phyloP scores from a whole-genome alignment of 2,329 filamentous ascomycete species.

The Talaromyces sp. region DNA sequence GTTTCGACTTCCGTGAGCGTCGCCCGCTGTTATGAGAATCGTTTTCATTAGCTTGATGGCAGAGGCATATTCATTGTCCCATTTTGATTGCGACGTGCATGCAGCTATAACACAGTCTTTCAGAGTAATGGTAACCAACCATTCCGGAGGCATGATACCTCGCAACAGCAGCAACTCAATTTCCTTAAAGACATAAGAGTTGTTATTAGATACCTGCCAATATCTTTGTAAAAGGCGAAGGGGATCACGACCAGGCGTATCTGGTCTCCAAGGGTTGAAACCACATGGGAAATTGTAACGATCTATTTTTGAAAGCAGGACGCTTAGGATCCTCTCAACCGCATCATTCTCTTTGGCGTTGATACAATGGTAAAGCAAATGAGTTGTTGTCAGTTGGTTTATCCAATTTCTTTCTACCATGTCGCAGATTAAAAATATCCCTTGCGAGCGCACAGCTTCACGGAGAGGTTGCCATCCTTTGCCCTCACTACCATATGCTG shows the following conservation, averaged over 20 bases:
- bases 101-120: slow-evolving; percentile 36
- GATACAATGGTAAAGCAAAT: slow-evolving; percentile 34
- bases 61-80: slow-evolving; percentile 32
- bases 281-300: slow-evolving; percentile 29
- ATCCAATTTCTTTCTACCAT: slow-evolving; percentile 38
- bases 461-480: slow-evolving; percentile 41
- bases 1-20: slow-evolving; percentile 14
- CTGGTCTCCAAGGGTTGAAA: slow-evolving; percentile 24
- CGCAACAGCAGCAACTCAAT: slow-evolving; percentile 35
- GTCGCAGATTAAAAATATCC: slow-evolving; percentile 36
- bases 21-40: slow-evolving; percentile 29
- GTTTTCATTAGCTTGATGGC: slow-evolving; percentile 33
- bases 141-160: slow-evolving; percentile 35
- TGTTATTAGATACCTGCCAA: slow-evolving; percentile 21
- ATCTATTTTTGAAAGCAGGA: slow-evolving; percentile 28
- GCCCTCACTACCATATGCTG: slow-evolving; percentile 34
- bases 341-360: slow-evolving; percentile 34
- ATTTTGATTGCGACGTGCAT: slow-evolving; percentile 35
- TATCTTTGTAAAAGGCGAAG: slow-evolving; percentile 33
- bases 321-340: slow-evolving; percentile 34
- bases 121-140: slow-evolving; percentile 41
- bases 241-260: slow-evolving; percentile 26
- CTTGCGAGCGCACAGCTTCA: slow-evolving; percentile 40
- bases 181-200: slow-evolving; percentile 34
- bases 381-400: slow-evolving; percentile 29